Evolutionary conservation across 306 rosid species (phyloP).

Genomic region (Cicer cuneatum): DNA sequence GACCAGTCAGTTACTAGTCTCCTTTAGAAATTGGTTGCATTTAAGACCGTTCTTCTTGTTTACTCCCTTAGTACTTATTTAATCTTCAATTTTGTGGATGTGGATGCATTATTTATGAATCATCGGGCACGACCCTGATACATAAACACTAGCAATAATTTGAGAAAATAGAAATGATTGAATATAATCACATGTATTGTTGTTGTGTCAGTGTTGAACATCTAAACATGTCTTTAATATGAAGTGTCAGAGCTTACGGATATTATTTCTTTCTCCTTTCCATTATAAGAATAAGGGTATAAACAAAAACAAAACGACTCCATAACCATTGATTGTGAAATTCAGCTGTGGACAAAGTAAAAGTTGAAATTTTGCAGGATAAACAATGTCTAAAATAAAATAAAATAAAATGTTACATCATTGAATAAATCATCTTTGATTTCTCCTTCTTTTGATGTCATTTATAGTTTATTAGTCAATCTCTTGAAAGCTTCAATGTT

Average conservation of each 20-base stretch:
- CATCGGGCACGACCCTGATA: background rate
- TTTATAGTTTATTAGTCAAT: conserved; percentile 33
- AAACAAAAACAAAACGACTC: conserved; percentile 27
- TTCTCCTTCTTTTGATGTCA: conserved; percentile 60
- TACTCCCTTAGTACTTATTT: conserved; percentile 39
- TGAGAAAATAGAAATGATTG: background rate
- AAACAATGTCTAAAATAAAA: conserved; percentile 27
- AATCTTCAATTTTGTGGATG: conserved; percentile 44
- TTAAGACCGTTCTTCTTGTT: conserved; percentile 51
- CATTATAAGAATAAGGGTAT: conserved; percentile 4
- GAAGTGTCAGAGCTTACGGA: background rate
- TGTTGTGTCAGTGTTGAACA: background rate
- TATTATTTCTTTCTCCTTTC: background rate
- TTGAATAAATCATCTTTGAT: conserved; percentile 50
- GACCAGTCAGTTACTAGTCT: conserved; percentile 49
- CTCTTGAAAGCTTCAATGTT: conserved; percentile 56
- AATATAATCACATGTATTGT: background rate
- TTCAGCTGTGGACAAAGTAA: conserved; percentile 45
- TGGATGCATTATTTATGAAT: background rate
- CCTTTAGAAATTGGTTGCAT: conserved; percentile 47
- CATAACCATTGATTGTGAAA: conserved; percentile 56
- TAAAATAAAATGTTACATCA: conserved; percentile 40
- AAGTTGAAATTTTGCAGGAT: conserved; percentile 39
- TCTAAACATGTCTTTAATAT: background rate
- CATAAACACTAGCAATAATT: background rate